Percentiles rank a stretch among this genome's conserved stretches.
These are phyloP conservation scores for Gnaphalium uliginosum DNA, from an alignment of 129 eudicot species.

Conservation along the genomic window DNA sequence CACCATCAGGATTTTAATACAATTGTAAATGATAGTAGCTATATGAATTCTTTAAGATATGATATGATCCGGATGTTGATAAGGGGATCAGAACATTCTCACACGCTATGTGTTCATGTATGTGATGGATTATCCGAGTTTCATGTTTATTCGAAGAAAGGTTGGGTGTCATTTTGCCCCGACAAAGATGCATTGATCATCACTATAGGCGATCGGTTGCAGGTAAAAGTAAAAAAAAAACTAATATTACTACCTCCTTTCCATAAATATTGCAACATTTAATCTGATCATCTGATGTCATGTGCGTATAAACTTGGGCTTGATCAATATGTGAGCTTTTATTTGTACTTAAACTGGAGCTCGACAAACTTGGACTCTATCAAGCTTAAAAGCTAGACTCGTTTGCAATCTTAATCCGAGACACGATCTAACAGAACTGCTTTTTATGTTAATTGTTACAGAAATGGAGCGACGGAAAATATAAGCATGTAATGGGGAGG, in stretches of 20 bases:
- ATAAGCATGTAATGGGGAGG: slow-evolving; percentile 81
- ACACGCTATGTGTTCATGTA: slow-evolving; percentile 66
- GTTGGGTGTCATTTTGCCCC: slow-evolving; percentile 71
- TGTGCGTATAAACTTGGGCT: too few species aligned
- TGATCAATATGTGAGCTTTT: too few species aligned
- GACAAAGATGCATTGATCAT: slow-evolving; percentile 44
- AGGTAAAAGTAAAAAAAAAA: slow-evolving; percentile 43
- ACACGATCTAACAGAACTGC: not conserved
- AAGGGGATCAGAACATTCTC: slow-evolving; percentile 74
- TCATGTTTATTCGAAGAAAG: slow-evolving; percentile 92
- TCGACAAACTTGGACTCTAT: too few species aligned
- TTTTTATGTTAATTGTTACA: slow-evolving; percentile 20
- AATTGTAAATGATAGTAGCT: slow-evolving; percentile 17
- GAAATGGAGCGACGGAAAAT: slow-evolving; percentile 71
- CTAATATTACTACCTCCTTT: too few species aligned
- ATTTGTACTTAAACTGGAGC: too few species aligned
- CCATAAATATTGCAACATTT: not conserved
- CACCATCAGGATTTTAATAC: slow-evolving; percentile 28
- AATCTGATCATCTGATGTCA: too few species aligned
- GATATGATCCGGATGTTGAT: slow-evolving; percentile 82
- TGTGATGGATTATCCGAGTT: slow-evolving; percentile 69
- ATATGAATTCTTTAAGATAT: slow-evolving; percentile 47
- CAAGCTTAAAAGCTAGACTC: too few species aligned
- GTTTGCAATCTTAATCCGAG: too few species aligned
- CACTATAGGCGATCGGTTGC: slow-evolving; percentile 80